Conservation (phyloP, 495 filamentous ascomycete species). For the Parachaetomium inaequale region DNA sequence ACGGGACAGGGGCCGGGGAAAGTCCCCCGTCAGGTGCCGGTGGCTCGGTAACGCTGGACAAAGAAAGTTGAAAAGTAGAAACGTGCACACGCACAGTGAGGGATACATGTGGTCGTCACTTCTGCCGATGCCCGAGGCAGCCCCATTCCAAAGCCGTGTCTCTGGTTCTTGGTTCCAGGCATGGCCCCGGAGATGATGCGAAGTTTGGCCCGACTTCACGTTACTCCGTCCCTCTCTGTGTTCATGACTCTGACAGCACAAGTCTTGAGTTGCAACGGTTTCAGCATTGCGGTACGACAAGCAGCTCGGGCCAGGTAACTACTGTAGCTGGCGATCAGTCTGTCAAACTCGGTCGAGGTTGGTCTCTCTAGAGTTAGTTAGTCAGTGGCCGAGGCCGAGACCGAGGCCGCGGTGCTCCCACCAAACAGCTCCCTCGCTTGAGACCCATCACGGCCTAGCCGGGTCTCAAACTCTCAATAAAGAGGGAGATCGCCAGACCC, state of each 20-base stretch:
- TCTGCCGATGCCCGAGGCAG: background rate
- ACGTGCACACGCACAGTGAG: background rate
- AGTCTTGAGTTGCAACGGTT: background rate
- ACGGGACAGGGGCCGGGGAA: background rate
- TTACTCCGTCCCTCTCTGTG: too few relatives aligned
- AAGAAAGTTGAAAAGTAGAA: background rate
- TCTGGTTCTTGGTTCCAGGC: background rate
- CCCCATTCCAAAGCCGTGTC: background rate
- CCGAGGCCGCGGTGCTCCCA: background rate
- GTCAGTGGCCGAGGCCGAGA: too few relatives aligned
- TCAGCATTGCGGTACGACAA: background rate
- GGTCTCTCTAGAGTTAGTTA: too few relatives aligned
- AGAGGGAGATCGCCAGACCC: conserved; percentile 8
- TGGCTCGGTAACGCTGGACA: too few relatives aligned
- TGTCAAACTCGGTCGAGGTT: background rate
- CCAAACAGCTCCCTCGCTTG: background rate
- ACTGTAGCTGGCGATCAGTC: background rate
- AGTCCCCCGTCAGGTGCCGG: background rate
- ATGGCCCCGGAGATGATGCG: too few relatives aligned
- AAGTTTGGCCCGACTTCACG: too few relatives aligned
- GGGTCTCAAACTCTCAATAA: conserved; percentile 2
- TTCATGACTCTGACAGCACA: too few relatives aligned
- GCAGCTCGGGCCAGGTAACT: background rate
- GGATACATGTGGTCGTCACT: background rate
- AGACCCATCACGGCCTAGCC: background rate